Conservation (phyloP, 139 green algal genomes). For the Penium margaritaceum region DNA sequence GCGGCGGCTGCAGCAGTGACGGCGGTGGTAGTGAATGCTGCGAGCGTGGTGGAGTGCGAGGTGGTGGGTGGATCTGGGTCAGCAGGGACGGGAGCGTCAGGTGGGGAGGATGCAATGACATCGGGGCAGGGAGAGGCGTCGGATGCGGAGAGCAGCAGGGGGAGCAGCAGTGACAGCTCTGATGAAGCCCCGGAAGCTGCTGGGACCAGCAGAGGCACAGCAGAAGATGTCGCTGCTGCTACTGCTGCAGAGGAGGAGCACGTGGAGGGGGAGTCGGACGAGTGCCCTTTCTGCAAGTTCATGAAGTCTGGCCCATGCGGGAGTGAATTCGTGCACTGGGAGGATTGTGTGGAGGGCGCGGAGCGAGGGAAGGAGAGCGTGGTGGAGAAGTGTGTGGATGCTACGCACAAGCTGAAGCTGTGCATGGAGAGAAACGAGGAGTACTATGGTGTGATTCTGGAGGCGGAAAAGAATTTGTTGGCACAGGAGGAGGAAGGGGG, state of each 20-base stretch:
- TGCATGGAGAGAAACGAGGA: conserved; percentile 9
- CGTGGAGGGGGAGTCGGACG: background rate
- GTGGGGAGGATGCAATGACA: background rate
- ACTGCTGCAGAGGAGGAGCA: too few species aligned
- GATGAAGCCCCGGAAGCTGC: too few species aligned
- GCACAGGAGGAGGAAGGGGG: too few species aligned
- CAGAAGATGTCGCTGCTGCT: too few species aligned
- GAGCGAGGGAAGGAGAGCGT: background rate
- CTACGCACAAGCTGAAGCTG: conserved; percentile 6
- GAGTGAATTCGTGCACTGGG: conserved; percentile 16
- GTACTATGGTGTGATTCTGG: background rate
- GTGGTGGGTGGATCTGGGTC: too few species aligned
- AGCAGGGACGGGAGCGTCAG: too few species aligned
- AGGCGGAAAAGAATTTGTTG: too few species aligned
- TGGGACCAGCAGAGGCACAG: too few species aligned
- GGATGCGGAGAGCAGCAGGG: background rate
- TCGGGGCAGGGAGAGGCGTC: background rate
- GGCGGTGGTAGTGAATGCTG: too few species aligned
- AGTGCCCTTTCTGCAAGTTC: conserved; percentile 26
- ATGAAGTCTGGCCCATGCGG: conserved; percentile 18
- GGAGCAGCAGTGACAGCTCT: too few species aligned
- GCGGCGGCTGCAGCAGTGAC: too few species aligned
- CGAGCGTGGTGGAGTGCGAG: too few species aligned
- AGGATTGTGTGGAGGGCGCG: conserved; percentile 18
- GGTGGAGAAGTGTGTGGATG: conserved; percentile 10